Evolutionary conservation across 768 basidiomycete species (phyloP).

Genomic region (Podaxis mareebaensis): DNA sequence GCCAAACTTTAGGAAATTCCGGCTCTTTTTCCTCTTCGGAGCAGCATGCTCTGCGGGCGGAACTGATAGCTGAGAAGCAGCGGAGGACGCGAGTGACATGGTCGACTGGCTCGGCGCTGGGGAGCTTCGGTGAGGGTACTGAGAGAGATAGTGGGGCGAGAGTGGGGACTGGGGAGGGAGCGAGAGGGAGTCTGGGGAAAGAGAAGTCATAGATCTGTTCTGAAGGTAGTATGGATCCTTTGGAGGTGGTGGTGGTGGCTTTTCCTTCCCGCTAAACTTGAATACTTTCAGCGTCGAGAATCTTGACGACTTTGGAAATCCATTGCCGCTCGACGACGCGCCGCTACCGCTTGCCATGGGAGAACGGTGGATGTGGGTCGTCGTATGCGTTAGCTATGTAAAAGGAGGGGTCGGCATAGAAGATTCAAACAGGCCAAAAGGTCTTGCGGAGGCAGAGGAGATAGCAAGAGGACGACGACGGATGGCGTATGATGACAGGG

Average conservation of each 20-base stretch:
- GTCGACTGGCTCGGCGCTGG: slow-evolving; percentile 34
- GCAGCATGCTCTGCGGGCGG: slow-evolving; percentile 19
- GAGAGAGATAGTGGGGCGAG: slow-evolving; percentile 34
- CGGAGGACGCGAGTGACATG: slow-evolving; percentile 38
- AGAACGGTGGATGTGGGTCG: not conserved
- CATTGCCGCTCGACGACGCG: slow-evolving; percentile 22
- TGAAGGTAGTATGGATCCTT: slow-evolving; percentile 59
- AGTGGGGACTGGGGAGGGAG: slow-evolving; percentile 42
- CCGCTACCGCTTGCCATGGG: slow-evolving; percentile 29
- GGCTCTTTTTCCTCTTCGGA: slow-evolving; percentile 35
- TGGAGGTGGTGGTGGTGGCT: slow-evolving; percentile 62
- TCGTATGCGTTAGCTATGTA: slow-evolving; percentile 1
- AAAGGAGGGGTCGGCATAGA: not conserved
- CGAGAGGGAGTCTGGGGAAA: slow-evolving; percentile 43
- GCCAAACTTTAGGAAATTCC: slow-evolving; percentile 44
- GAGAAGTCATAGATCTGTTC: slow-evolving; percentile 46
- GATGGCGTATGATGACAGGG: slow-evolving; percentile 11
- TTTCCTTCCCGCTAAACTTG: slow-evolving; percentile 30
- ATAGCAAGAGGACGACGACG: slow-evolving; percentile 2
- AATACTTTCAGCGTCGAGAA: slow-evolving; percentile 36
- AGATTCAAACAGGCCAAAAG: not conserved
- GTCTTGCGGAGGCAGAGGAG: not conserved
- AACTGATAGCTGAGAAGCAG: slow-evolving; percentile 29
- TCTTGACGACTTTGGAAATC: slow-evolving; percentile 25
- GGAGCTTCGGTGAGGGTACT: slow-evolving; percentile 33